Evolutionary conservation across 305 asterid genomes (phyloP), one percentile per base, ranked within the genome.

Genomic region (Fraxinus latifolia): DNA sequence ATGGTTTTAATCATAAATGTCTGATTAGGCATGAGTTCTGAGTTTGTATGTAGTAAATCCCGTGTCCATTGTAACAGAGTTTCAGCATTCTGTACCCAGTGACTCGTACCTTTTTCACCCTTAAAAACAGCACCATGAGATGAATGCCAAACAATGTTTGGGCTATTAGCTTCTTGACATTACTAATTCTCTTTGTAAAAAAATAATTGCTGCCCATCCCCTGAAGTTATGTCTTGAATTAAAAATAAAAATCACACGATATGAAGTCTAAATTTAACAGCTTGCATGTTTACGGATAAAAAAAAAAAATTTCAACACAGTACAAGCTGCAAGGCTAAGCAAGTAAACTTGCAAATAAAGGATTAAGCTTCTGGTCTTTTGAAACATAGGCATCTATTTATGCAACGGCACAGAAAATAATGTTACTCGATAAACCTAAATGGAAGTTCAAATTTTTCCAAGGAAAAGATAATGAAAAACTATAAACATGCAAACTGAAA

Each of bases 401-500:
- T 68, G 74, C 37, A 29, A 68, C 33, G 39, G 74, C 36, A 29
- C 74, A 68, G 39, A 31, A 68, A 68, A 68, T 68, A 12, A 68
- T 68, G 15, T 68, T 68, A 29, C 19, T 7, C 7, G 39, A 27
- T 29, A 14, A 68, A 68, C 74, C 37, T 27, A 31, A 29, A 12
- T 11, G 39, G n/a, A 68, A 12, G 12, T 68, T 31, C 37, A 29
- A 68, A 68, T 31, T 68, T 65, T 68, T 68, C 74, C 74, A 12
- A 62, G 71, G 37, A 68, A 68, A 68, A 25, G 39, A 70, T 70
- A 32, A 7, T 32, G 11, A 71, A 15, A 62, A 80, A 82, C 73
- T 71, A 14, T 74, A 58, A 74, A 21, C 42, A 53, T 21, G 58
- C 65, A 83, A 81, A 79, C 76, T 9, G 79, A 79, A 7, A 71